These are phyloP conservation scores for Paramarasmius palmivorus DNA, from an alignment of 1,284 basidiomycete genomes.

Conservation along the genomic window DNA sequence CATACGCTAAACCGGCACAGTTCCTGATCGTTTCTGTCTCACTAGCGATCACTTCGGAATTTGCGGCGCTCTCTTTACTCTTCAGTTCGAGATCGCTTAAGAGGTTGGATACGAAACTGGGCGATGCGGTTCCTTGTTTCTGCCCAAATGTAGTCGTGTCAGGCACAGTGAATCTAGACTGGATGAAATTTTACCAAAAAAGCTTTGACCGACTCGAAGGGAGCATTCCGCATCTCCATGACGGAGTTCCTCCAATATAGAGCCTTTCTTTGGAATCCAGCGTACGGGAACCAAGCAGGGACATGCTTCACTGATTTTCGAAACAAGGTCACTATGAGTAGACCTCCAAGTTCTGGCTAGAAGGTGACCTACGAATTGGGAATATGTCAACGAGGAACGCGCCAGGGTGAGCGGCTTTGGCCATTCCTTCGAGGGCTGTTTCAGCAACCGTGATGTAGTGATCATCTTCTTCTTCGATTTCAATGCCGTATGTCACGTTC, in stretches of 20 bases:
- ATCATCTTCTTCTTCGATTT: conserved; percentile 31
- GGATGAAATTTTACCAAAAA: conserved; percentile 18
- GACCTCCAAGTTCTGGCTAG: no score
- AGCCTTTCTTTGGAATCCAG: conserved; percentile 25
- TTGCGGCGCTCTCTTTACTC: background rate
- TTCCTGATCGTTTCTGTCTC: conserved; percentile 14
- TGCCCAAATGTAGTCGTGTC: background rate
- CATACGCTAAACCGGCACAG: conserved; percentile 17
- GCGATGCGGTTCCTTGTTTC: conserved; percentile 13
- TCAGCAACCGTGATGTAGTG: conserved; percentile 37
- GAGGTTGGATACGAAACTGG: conserved; percentile 15
- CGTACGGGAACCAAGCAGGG: conserved; percentile 30
- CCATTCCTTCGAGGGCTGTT: conserved; percentile 34
- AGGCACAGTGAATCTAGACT: background rate
- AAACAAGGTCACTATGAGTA: no score
- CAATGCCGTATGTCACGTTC: conserved; percentile 38
- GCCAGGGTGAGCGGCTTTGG: conserved; percentile 34
- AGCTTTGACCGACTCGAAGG: conserved; percentile 23
- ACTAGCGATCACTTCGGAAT: background rate
- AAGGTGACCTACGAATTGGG: conserved; percentile 23
- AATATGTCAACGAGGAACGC: conserved; percentile 38
- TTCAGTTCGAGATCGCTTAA: conserved; percentile 13
- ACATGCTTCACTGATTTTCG: conserved; percentile 24
- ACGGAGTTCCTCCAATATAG: conserved; percentile 16
- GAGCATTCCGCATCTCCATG: conserved; percentile 19